phyloP scores from a whole-genome alignment of 805 yeast species.

The Hanseniaspora singularis region DNA sequence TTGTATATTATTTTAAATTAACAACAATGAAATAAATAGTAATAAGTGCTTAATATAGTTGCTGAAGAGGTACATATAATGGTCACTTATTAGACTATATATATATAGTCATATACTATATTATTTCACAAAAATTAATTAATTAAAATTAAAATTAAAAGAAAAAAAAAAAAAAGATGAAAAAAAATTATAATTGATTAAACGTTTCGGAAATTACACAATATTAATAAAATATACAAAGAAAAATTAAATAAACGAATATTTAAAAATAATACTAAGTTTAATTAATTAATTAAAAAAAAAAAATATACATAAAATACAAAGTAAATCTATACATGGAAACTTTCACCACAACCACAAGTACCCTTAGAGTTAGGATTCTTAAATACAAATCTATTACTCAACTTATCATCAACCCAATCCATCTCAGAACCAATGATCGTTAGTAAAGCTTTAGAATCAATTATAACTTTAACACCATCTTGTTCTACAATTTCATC shows the following conservation, averaged over 20 bases:
- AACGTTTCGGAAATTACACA: slow-evolving; percentile 1
- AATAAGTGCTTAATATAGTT: too few relatives aligned
- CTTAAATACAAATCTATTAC: slow-evolving; percentile 78
- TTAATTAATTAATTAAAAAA: too few relatives aligned
- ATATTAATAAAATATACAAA: background rate
- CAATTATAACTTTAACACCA: slow-evolving; percentile 83
- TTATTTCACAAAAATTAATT: background rate
- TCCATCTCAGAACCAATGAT: slow-evolving; percentile 98
- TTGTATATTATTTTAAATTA: too few relatives aligned
- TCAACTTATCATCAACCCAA: slow-evolving; percentile 87
- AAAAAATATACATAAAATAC: too few relatives aligned
- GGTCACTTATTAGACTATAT: too few relatives aligned
- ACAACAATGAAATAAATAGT: too few relatives aligned
- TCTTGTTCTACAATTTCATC: slow-evolving; percentile 90
- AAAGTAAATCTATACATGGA: slow-evolving; percentile 95
- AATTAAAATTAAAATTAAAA: background rate
- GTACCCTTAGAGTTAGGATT: slow-evolving; percentile 97
- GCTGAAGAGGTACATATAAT: too few relatives aligned
- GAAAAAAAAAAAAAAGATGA: background rate
- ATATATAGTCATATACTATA: too few relatives aligned
- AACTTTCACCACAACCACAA: slow-evolving; percentile 98
- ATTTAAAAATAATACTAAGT: background rate
- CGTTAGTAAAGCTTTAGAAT: slow-evolving; percentile 89
- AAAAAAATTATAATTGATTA: background rate
- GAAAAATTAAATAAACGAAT: background rate